Base-by-base conservation (phyloP, 441 rosid species). In the Populus hybrid region DNA sequence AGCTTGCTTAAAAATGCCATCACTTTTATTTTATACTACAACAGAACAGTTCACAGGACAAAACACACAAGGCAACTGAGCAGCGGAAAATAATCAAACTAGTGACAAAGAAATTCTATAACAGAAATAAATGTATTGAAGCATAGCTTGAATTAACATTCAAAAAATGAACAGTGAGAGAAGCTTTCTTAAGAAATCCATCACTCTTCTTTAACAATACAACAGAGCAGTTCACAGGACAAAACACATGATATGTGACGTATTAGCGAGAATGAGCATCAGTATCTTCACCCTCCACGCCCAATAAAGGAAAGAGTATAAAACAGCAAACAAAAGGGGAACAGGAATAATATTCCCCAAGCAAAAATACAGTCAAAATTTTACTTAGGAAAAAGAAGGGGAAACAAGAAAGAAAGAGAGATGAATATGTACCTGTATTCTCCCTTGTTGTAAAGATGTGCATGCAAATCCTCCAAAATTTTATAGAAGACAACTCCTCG, bases 371-470 rank as follows among this genome's bases (percentile, higher is more conserved):
- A 36, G 50, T 9, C 16, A 36, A 21, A 70, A 77, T 46, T 59
- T 50, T 28, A 42, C 7, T 26, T 34, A 16, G 9, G 79, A 79
- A 38, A 79, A 66, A 64, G 38, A 19, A 24, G 11, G 18, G n/a
- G 26, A 30, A 36, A 70, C 2, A 26, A 69, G 26, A 24, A 12
- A 9, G 32, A n/a, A 7, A 24, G 4, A 73, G 70, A 19, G 69
- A 57, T 32, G 63, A 23, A 46, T n/a, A 18, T 64, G 65, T 82
- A 97, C 99, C 99, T 92, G 88, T 88, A 92, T 85, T 93, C 95
- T 81, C 99, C 99, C 88, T 88, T 92, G 83, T 94, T 97, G 86
- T 94, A 97, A 76, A 97, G 92, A 88, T 97, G 99, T 8, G 89
- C 88, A 86, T 94, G 98, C 89, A 97, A 87, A 82, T 97, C 99